Evolutionary conservation across 495 filamentous ascomycete genomes (phyloP).

Genomic region (Penicillium cataractarum): DNA sequence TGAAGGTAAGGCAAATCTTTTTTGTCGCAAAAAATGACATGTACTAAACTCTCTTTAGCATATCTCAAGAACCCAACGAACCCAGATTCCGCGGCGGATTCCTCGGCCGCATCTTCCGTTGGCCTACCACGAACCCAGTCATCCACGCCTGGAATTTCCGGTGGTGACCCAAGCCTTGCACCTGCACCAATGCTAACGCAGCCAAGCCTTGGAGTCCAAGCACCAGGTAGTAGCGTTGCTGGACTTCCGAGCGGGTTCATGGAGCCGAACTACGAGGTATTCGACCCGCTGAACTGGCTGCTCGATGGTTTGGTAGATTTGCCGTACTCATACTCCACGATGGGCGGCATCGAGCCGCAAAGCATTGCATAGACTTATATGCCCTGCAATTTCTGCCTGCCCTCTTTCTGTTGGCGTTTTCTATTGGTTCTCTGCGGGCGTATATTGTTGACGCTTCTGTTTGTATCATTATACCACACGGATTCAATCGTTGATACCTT

Average conservation of each 20-base stretch:
- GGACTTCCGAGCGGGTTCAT: slow-evolving; percentile 58
- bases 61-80: slow-evolving; percentile 87
- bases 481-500: slow-evolving; percentile 29
- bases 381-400: neutral
- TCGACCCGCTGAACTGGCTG: slow-evolving; percentile 90
- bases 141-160: slow-evolving; percentile 41
- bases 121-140: slow-evolving; percentile 35
- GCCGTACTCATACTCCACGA: slow-evolving; percentile 59
- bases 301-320: slow-evolving; percentile 83
- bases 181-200: slow-evolving; percentile 45
- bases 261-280: slow-evolving; percentile 76
- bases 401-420: slow-evolving; percentile 21
- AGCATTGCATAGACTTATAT: slow-evolving; percentile 35
- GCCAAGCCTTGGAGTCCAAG: slow-evolving; percentile 37
- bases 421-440: slow-evolving; percentile 17
- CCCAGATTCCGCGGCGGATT: slow-evolving; percentile 76
- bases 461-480: slow-evolving; percentile 39
- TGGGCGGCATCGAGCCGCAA: slow-evolving; percentile 46
- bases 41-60: slow-evolving; percentile 38
- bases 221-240: slow-evolving; percentile 40
- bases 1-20: slow-evolving; percentile 53
- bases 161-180: slow-evolving; percentile 51
- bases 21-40: neutral
- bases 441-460: slow-evolving; percentile 20
- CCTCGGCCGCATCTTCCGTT: slow-evolving; percentile 64